Base-by-base conservation (phyloP, 2,329 filamentous ascomycete genomes). In the Colletotrichum zoysiae region DNA sequence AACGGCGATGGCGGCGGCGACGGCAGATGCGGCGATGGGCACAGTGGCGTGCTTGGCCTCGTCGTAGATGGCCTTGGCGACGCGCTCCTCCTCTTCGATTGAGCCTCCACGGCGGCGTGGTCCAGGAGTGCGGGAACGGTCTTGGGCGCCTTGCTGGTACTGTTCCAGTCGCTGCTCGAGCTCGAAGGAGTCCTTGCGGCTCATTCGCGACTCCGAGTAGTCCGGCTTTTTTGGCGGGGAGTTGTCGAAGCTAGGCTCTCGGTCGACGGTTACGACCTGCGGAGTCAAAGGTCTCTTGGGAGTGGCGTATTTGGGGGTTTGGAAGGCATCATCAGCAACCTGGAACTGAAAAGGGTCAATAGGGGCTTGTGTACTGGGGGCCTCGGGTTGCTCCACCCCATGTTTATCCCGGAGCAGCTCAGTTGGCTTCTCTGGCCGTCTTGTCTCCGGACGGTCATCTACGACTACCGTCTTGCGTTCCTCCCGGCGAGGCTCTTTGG, bases 261-360 rank as follows among this genome's bases (percentile, higher is more conserved):
- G 84, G 40, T 87, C 85, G 58, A 89, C 84, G 2, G 87, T 88
- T 51, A 87, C 81, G 56, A 90, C 80, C 70, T 82, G 82, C 8
- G 86, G 88, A 5, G 86, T 87, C 71, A 86, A 74, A 2, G 86
- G 83, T 59, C 83, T 81, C 48, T 78, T 77, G 0, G 84, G 82
- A 16, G 81, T 83, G 30, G 70, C 60, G 48, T 65, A 71, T 60
- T 70, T 74, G 3, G 87, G 84, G 12, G 85, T 86, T 60, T 81
- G 79, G 71, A 88, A 88, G n/a, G 84, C 84, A 76, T 87, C 84
- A 71, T 87, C 82, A 53, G 83, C 74, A 72, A 90, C 86, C 78
- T 87, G 88, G 76, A 83, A 91, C 77, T 89, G 84, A 78, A 91
- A 90, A 23, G 88, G 87, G 78, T 91, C 86, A 76, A 88, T 78